Percentiles rank a stretch among this genome's conserved stretches.
Conservation (phyloP, 257 asterid species). For the Solanum bulbocastanum region DNA sequence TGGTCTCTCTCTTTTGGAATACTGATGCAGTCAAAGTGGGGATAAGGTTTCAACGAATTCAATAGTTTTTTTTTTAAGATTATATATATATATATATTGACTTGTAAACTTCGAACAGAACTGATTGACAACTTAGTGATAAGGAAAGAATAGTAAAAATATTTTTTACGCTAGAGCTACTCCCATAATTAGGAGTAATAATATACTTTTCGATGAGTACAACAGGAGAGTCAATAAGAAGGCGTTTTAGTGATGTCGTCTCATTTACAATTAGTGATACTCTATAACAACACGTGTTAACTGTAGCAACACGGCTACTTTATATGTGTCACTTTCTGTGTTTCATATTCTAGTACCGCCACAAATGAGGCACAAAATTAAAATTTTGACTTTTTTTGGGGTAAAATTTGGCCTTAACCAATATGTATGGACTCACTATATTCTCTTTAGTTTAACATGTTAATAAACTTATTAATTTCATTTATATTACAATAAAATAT, state of each 20-base stretch:
- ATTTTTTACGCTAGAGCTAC: too few species aligned
- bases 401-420: not conserved
- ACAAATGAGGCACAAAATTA: not conserved
- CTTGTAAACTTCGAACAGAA: too few species aligned
- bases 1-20: not conserved
- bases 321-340: not conserved
- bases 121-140: fast-evolving
- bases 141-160: fast-evolving
- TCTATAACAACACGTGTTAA: not conserved
- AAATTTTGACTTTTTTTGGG: not conserved
- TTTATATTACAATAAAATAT: not conserved
- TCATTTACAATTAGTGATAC: not conserved
- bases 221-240: not conserved
- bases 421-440: not conserved
- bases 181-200: too few species aligned
- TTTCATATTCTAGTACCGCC: not conserved
- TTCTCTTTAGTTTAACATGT: not conserved
- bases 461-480: not conserved
- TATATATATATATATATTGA: too few species aligned
- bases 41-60: too few species aligned
- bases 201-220: not conserved
- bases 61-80: too few species aligned
- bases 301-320: not conserved
- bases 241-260: not conserved
- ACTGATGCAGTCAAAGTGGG: too few species aligned